These are phyloP conservation scores for Xylaria sp. DNA, from an alignment of 2,329 filamentous ascomycete genomes.

Conservation along the genomic window DNA sequence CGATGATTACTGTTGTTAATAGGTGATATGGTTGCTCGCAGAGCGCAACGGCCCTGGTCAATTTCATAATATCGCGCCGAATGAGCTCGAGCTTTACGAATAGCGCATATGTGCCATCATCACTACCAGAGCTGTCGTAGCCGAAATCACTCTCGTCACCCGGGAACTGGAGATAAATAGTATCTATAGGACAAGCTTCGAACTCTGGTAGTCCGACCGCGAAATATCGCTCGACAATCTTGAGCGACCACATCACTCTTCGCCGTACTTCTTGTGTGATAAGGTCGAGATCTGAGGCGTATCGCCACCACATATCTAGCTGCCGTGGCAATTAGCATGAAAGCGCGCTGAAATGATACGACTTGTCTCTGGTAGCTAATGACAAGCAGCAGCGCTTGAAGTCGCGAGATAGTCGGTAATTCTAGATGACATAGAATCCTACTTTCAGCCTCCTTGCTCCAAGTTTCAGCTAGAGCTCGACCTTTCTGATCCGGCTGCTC, in stretches of 20 bases:
- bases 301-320: conserved; percentile 51
- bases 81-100: conserved; percentile 28
- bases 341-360: conserved; percentile 51
- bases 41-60: conserved; percentile 30
- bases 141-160: conserved; percentile 52
- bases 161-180: conserved; percentile 50
- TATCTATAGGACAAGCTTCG: conserved; percentile 50
- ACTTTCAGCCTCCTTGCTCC: conserved; percentile 35
- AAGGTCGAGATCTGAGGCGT: conserved; percentile 48
- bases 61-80: conserved; percentile 33
- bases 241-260: conserved; percentile 52
- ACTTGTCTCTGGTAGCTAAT: conserved; percentile 53
- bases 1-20: conserved; percentile 28
- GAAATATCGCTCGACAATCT: conserved; percentile 50
- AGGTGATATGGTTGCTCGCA: conserved; percentile 32
- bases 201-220: conserved; percentile 53
- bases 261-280: conserved; percentile 51
- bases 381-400: conserved; percentile 51
- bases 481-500: not conserved
- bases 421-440: conserved; percentile 32
- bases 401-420: conserved; percentile 31
- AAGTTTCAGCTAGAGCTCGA: conserved; percentile 2
- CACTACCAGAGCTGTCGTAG: conserved; percentile 4
- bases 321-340: conserved; percentile 51
- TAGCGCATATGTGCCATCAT: conserved; percentile 27